Percentiles rank a stretch among this genome's conserved stretches.
Conservation (phyloP, 192 early-diverging fungal genomes). For the Coemansia sp. region DNA sequence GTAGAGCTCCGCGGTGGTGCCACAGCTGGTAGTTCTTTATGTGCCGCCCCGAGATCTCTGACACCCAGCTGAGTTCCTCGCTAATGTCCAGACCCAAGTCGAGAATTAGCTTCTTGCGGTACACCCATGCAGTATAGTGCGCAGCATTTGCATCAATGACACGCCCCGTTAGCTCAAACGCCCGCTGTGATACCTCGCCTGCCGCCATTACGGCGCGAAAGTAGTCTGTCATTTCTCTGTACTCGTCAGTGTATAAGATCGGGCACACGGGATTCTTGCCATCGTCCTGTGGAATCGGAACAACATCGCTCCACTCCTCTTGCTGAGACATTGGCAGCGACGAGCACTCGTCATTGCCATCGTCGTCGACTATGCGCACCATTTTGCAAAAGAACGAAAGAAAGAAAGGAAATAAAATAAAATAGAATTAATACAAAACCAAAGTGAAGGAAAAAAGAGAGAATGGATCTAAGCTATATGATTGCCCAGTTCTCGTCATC, state of each 20-base stretch:
- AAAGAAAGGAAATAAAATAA: conserved; percentile 3
- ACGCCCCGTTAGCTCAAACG: conserved; percentile 73
- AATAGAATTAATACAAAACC: background rate
- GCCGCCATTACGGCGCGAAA: conserved; percentile 74
- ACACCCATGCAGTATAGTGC: conserved; percentile 96
- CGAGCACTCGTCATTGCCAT: background rate
- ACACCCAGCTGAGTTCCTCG: conserved; percentile 77
- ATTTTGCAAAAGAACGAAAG: conserved; percentile 5
- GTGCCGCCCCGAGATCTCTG: conserved; percentile 66
- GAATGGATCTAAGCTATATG: conserved; percentile 12
- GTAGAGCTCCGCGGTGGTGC: conserved; percentile 58
- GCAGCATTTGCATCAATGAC: conserved; percentile 86
- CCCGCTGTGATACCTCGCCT: conserved; percentile 79
- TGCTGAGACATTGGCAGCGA: conserved; percentile 16
- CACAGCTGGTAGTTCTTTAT: conserved; percentile 97
- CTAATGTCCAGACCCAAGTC: conserved; percentile 65
- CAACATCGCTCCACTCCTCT: conserved; percentile 43
- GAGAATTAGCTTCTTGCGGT: conserved; percentile 78
- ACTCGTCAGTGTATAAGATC: conserved; percentile 52
- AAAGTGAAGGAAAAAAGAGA: background rate
- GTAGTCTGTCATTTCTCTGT: conserved; percentile 71
- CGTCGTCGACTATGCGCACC: conserved; percentile 3
- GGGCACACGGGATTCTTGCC: conserved; percentile 35
- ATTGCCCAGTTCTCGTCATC: conserved; percentile 52
- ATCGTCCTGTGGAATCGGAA: conserved; percentile 48